phyloP scores from a whole-genome alignment of 192 early-diverging fungal species.

The Umbelopsis isabellina region DNA sequence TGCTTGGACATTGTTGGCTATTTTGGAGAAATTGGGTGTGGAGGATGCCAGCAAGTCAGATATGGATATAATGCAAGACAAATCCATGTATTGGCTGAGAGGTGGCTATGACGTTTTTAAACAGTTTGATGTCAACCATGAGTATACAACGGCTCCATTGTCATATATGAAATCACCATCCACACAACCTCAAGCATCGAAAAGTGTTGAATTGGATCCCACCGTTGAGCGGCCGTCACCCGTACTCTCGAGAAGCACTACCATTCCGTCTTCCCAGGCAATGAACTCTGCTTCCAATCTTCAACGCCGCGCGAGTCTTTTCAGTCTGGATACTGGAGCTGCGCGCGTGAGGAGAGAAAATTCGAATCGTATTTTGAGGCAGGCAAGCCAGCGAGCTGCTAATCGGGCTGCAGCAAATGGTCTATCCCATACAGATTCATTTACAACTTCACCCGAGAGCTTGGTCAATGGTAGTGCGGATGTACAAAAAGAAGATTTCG shows the following conservation, averaged over 20 bases:
- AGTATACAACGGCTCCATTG: not conserved
- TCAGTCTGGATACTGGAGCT: conserved; percentile 33
- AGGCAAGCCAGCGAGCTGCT: conserved; percentile 19
- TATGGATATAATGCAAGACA: not conserved
- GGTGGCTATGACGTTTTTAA: conserved; percentile 50
- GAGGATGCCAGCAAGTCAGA: conserved; percentile 11
- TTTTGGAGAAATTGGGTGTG: conserved; percentile 39
- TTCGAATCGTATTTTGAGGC: conserved; percentile 8
- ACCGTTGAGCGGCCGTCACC: conserved; percentile 9
- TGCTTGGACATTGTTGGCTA: conserved; percentile 51
- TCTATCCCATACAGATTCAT: not conserved
- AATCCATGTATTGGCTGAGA: conserved; percentile 44
- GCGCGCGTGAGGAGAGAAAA: conserved; percentile 31
- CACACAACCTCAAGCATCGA: not conserved
- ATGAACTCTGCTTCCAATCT: conserved; percentile 7
- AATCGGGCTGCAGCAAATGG: conserved; percentile 10
- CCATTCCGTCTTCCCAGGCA: conserved; percentile 9
- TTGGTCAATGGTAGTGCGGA: not conserved
- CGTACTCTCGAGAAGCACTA: conserved; percentile 23
- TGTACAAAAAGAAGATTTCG: not conserved
- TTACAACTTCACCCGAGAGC: conserved; percentile 3
- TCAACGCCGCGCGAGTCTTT: conserved; percentile 29
- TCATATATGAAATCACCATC: not conserved
- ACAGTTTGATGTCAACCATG: conserved; percentile 11
- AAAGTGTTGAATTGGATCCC: conserved; percentile 12